Evolutionary conservation across 2,329 filamentous ascomycete genomes (phyloP).

Genomic region (Neocatenulostroma microsporum): DNA sequence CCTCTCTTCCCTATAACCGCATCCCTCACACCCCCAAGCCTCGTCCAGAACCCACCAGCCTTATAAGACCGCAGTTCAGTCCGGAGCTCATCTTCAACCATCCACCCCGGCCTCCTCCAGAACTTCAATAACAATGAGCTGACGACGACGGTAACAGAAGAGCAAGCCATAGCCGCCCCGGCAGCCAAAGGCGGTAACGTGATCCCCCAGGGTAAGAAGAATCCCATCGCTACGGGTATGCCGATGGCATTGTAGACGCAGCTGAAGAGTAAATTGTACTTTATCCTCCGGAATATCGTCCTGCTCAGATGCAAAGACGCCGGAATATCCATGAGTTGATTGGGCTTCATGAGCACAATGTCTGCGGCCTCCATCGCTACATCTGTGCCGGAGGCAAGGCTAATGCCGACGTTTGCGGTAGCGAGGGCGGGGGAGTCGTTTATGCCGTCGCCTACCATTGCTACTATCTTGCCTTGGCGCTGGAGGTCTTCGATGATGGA

Average conservation of each 20-base stretch:
- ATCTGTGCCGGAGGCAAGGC: slow-evolving; percentile 71
- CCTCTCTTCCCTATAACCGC: slow-evolving; percentile 23
- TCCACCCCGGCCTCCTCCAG: slow-evolving; percentile 79
- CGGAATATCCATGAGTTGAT: slow-evolving; percentile 61
- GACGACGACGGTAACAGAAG: slow-evolving; percentile 80
- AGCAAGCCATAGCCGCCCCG: slow-evolving; percentile 86
- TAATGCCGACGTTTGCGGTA: slow-evolving; percentile 74
- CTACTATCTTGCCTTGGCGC: slow-evolving; percentile 54
- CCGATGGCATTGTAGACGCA: slow-evolving; percentile 71
- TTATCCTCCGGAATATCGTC: slow-evolving; percentile 67
- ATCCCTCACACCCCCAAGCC: slow-evolving; percentile 6
- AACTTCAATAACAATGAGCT: slow-evolving; percentile 77
- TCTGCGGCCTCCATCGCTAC: slow-evolving; percentile 74
- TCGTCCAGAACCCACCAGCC: slow-evolving; percentile 6
- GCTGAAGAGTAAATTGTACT: slow-evolving; percentile 81
- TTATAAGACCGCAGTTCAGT: background rate
- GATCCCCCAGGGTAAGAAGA: slow-evolving; percentile 77
- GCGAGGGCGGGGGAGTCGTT: slow-evolving; percentile 78
- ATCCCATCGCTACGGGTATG: slow-evolving; percentile 73
- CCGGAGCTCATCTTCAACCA: slow-evolving; percentile 48
- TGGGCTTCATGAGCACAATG: slow-evolving; percentile 69
- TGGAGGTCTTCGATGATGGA: slow-evolving; percentile 54
- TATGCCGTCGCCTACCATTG: slow-evolving; percentile 80
- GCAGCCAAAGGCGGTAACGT: slow-evolving; percentile 91
- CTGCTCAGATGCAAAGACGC: slow-evolving; percentile 65